phyloP scores from a whole-genome alignment of 129 eudicot genomes.

The Flaveria brownii region DNA sequence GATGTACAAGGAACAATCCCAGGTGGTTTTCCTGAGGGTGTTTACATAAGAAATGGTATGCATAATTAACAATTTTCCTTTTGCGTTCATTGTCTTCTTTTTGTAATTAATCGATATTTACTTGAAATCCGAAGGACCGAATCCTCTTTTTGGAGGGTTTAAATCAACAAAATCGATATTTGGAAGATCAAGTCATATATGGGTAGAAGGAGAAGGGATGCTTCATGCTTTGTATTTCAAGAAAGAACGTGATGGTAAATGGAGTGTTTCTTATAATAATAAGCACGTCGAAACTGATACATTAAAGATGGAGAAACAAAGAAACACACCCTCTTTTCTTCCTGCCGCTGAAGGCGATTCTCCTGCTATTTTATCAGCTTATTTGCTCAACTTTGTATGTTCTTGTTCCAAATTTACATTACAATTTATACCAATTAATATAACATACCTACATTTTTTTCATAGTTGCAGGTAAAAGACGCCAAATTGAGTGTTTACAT shows the following conservation, averaged over 20 bases:
- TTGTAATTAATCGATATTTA: background rate
- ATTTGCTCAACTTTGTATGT: slow-evolving; percentile 55
- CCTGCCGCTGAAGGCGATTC: slow-evolving; percentile 77
- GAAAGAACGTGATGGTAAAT: slow-evolving; percentile 43
- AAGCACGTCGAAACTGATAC: slow-evolving; percentile 66
- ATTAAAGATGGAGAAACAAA: slow-evolving; percentile 44
- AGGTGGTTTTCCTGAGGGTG: slow-evolving; percentile 58
- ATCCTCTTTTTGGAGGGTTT: slow-evolving; percentile 75
- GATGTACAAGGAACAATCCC: slow-evolving; percentile 50
- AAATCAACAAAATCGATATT: slow-evolving; percentile 59
- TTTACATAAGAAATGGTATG: slow-evolving; percentile 74
- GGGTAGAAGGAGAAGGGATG: slow-evolving; percentile 96
- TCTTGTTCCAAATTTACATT: background rate
- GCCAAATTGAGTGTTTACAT: background rate
- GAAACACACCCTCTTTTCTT: slow-evolving; percentile 59
- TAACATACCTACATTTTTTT: background rate
- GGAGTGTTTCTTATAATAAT: slow-evolving; percentile 51
- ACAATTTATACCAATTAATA: background rate
- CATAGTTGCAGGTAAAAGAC: too few species aligned
- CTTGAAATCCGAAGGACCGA: slow-evolving; percentile 47
- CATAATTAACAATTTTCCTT: background rate
- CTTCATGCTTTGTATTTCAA: slow-evolving; percentile 67
- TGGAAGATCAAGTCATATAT: slow-evolving; percentile 63
- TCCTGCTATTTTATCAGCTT: slow-evolving; percentile 55
- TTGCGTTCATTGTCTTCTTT: background rate